These are phyloP conservation scores for Coemansia furcata DNA, from an alignment of 192 early-diverging fungal genomes.

Conservation along the genomic window DNA sequence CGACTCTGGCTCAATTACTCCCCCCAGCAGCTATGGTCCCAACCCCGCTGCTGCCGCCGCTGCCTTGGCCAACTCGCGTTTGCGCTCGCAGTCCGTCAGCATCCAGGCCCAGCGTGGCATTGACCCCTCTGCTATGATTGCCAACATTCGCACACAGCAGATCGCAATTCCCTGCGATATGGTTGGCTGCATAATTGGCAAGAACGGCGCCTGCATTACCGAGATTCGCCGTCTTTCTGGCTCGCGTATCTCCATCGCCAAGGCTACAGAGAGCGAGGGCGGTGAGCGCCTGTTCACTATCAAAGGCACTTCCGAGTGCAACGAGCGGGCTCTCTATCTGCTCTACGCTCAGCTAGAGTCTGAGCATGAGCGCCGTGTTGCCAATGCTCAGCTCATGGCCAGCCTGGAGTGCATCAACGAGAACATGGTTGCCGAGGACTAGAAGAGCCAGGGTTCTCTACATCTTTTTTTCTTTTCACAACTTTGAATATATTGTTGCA, in stretches of 20 bases:
- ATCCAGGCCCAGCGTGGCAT: slow-evolving; percentile 46
- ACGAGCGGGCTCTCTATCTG: slow-evolving; percentile 88
- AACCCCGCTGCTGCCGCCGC: slow-evolving; percentile 15
- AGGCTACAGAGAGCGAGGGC: slow-evolving; percentile 72
- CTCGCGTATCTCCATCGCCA: slow-evolving; percentile 87
- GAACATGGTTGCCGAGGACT: slow-evolving; percentile 41
- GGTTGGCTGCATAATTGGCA: slow-evolving; percentile 98
- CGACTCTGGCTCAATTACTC: slow-evolving; percentile 26
- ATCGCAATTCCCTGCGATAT: slow-evolving; percentile 93
- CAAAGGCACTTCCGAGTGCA: slow-evolving; percentile 79
- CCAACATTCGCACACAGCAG: slow-evolving; percentile 74
- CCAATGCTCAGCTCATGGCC: slow-evolving; percentile 48
- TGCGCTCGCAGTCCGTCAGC: slow-evolving; percentile 55
- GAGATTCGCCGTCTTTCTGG: slow-evolving; percentile 79
- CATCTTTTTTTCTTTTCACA: neutral
- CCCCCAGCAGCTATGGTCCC: slow-evolving; percentile 18
- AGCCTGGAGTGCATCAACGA: slow-evolving; percentile 52
- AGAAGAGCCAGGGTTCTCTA: neutral
- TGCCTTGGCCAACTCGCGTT: slow-evolving; percentile 27
- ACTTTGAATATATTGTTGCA: neutral
- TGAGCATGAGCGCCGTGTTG: slow-evolving; percentile 78
- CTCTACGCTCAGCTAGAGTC: slow-evolving; percentile 86
- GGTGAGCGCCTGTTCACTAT: slow-evolving; percentile 92
- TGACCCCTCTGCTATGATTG: slow-evolving; percentile 38
- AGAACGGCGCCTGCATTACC: slow-evolving; percentile 78